Percentiles rank a stretch among this genome's conserved stretches.
Conservation (phyloP, 768 basidiomycete genomes). For the Mycena epipterygia region DNA sequence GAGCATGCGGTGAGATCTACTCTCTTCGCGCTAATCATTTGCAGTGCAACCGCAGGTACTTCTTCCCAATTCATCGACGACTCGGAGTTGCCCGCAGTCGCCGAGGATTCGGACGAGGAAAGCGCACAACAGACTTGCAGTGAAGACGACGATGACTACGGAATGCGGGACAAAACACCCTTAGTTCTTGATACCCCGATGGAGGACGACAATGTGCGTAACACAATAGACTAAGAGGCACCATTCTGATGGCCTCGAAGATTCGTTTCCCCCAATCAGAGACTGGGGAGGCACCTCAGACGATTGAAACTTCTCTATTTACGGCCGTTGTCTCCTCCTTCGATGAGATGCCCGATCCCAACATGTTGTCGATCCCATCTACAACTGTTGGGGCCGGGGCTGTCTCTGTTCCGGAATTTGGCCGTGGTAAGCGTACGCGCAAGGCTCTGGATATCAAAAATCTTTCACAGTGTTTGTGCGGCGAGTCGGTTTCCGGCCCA, state of each 20-base stretch:
- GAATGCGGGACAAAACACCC: neutral
- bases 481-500: neutral
- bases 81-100: neutral
- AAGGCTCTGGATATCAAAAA: neutral
- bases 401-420: neutral
- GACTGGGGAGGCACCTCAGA: no score
- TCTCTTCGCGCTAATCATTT: neutral
- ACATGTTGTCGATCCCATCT: neutral
- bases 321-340: no score
- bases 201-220: neutral
- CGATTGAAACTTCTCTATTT: no score
- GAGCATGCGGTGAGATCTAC: constrained; percentile 7
- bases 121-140: neutral
- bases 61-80: neutral
- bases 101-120: neutral
- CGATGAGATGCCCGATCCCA: neutral
- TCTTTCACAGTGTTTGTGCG: constrained; percentile 5
- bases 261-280: no score
- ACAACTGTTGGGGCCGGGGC: neutral
- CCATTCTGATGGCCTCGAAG: no score
- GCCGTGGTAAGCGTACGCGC: neutral
- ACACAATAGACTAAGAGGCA: no score
- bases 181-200: neutral
- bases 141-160: neutral
- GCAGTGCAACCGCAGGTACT: neutral